Evolutionary conservation across 1,284 basidiomycete genomes (phyloP).

Genomic region (Xerocomus minutiporus): DNA sequence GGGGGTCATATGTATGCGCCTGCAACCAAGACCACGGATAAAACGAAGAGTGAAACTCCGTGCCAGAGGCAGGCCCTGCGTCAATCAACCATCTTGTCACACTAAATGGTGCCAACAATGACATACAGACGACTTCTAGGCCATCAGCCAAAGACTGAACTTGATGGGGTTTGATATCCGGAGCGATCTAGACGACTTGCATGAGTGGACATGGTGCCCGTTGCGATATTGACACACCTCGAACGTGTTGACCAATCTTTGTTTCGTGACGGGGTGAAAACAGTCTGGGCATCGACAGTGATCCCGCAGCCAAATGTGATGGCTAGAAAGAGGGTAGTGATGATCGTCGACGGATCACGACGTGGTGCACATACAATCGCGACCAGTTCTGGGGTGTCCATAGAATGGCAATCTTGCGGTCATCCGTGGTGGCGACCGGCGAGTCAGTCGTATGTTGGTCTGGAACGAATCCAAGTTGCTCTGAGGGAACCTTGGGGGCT

Average conservation of each 20-base stretch:
- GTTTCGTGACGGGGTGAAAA: slow-evolving; percentile 88
- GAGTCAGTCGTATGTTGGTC: slow-evolving; percentile 34
- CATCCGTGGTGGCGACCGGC: slow-evolving; percentile 55
- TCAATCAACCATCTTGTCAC: not conserved
- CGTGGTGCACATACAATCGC: slow-evolving; percentile 52
- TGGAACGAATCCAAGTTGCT: slow-evolving; percentile 27
- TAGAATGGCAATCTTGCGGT: slow-evolving; percentile 57
- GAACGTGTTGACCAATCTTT: slow-evolving; percentile 83
- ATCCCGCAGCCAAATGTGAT: slow-evolving; percentile 72
- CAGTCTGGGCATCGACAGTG: slow-evolving; percentile 89
- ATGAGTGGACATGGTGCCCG: slow-evolving; percentile 1
- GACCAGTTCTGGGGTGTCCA: slow-evolving; percentile 68
- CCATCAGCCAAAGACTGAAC: slow-evolving; percentile 63
- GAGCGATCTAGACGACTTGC: slow-evolving; percentile 58
- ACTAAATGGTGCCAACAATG: not conserved
- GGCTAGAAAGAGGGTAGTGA: slow-evolving; percentile 37
- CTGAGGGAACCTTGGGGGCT: slow-evolving; percentile 19
- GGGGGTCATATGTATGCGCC: slow-evolving; percentile 72
- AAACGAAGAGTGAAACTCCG: slow-evolving; percentile 59
- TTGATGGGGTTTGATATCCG: slow-evolving; percentile 63
- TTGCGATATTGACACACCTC: slow-evolving; percentile 45
- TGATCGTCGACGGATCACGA: slow-evolving; percentile 1
- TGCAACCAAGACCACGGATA: slow-evolving; percentile 88
- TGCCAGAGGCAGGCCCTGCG: slow-evolving; percentile 55
- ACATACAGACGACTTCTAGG: slow-evolving; percentile 60